These are phyloP conservation scores for Ogataea pignaliae DNA, from an alignment of 805 yeast species.

Conservation along the genomic window DNA sequence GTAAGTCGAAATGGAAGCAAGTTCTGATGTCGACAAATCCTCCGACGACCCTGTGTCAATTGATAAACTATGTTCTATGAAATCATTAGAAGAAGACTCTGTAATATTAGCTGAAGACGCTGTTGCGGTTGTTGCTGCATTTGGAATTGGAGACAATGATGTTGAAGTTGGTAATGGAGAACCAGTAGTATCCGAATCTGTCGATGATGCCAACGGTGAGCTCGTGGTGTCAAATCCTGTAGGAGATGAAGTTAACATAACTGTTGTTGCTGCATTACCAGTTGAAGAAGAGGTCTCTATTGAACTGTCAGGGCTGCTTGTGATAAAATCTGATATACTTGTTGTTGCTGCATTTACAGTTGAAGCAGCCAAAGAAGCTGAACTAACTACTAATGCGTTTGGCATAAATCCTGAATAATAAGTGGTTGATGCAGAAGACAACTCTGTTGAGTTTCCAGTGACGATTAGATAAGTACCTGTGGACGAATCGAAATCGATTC, in stretches of 20 bases:
- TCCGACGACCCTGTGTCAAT: not conserved
- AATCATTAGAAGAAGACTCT: not conserved
- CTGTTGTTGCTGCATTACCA: not conserved
- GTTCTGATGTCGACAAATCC: not conserved
- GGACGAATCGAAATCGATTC: not conserved
- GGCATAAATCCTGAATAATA: not conserved
- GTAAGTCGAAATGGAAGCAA: not conserved
- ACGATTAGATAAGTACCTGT: no score
- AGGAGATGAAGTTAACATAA: not conserved
- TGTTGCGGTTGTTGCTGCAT: not conserved
- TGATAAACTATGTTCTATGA: no score
- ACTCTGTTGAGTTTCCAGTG: not conserved
- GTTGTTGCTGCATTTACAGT: not conserved
- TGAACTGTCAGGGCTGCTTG: not conserved
- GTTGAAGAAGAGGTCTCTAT: not conserved
- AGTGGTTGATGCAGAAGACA: not conserved
- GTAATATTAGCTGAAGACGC: not conserved
- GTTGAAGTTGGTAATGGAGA: not conserved
- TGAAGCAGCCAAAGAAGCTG: not conserved
- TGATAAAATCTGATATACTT: not conserved
- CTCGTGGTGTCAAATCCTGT: not conserved
- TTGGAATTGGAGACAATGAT: not conserved
- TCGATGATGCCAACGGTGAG: constrained; percentile 1
- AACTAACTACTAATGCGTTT: not conserved
- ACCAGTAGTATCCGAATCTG: not conserved